Base-by-base conservation (phyloP, 257 asterid species). In the Agastache rugosa region DNA sequence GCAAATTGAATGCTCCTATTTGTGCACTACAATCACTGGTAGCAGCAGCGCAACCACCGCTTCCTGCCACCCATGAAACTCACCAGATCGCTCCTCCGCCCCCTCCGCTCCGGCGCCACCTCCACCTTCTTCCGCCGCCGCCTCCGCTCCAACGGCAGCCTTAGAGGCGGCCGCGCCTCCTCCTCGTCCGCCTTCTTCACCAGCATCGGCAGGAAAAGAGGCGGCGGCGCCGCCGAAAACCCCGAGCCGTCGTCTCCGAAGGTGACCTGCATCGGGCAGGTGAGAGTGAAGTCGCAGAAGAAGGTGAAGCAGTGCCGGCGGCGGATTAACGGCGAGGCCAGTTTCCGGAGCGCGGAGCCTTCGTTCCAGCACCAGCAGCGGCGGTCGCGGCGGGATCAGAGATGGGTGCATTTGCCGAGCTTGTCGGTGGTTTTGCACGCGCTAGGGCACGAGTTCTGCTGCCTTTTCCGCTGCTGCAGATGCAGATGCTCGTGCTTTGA, bases 261-360 rank as follows among this genome's bases (percentile, higher is more conserved):
- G 37, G 98, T 93, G 5, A 93, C 98, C 29, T 93, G 97, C 83
- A 93, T 93, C 67, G 98, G 98, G 1, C 97, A 90, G 37, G 98
- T 93, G 0, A 75, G 98, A 0, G 98, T 93, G 10, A 90, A 93
- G 80, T 85, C 93, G 39, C 88, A 92, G 94, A 90, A 84, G 50
- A 90, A 82, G 42, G 93, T 74, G 27, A 88, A 80, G 73, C 96
- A 90, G 34, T 79, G 80, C 16, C 67, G 96, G 9, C 81, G 93
- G 64, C 73, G 91, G 53, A 84, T 78, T 2, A 59, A 27, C 42
- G 42, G 93, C 5, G 97, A 83, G 35, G 86, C 81, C 15, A 88
- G 91, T 64, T 88, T 88, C 63, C 78, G 96, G 25, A 87, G 78
- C 74, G 42, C 65, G 5, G 96, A 84, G 48, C 87, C 79, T 2